Evolutionary conservation across 2,329 filamentous ascomycete species (phyloP).

Genomic region (Ophiocordyceps robertsii): DNA sequence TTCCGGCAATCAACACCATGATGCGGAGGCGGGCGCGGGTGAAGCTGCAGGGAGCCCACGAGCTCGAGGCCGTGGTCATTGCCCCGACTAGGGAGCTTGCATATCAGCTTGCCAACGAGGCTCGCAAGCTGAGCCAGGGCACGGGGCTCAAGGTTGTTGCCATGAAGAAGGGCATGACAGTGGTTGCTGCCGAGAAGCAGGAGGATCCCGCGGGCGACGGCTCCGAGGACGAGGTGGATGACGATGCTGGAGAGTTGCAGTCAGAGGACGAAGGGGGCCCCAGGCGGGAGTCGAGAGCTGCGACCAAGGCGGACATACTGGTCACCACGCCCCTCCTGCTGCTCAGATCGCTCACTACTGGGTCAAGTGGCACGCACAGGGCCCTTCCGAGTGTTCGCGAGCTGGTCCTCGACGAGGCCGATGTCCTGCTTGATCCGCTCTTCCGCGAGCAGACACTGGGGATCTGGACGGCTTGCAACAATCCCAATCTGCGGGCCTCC

Average conservation of each 20-base stretch:
- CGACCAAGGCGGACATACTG: conserved; percentile 22
- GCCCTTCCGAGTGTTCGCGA: conserved; percentile 55
- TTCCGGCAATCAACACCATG: conserved; percentile 72
- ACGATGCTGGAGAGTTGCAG: conserved; percentile 15
- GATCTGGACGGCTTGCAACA: conserved; percentile 70
- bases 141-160: conserved; percentile 69
- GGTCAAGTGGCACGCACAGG: conserved; percentile 28
- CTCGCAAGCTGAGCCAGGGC: conserved; percentile 61
- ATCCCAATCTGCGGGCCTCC: conserved; percentile 55
- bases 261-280: conserved; percentile 22
- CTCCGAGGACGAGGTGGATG: conserved; percentile 21
- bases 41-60: conserved; percentile 23
- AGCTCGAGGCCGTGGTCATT: conserved; percentile 55
- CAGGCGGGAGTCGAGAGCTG: conserved; percentile 12
- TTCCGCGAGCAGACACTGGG: conserved; percentile 80
- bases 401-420: conserved; percentile 83
- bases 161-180: conserved; percentile 74
- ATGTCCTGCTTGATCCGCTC: conserved; percentile 81
- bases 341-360: conserved; percentile 52
- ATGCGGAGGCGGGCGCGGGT: conserved; percentile 40
- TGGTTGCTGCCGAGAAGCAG: conserved; percentile 37
- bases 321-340: conserved; percentile 44
- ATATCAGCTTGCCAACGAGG: conserved; percentile 72
- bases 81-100: conserved; percentile 70
- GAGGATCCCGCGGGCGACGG: conserved; percentile 21